Conservation (phyloP, 2,329 filamentous ascomycete genomes). For the Calonectria pseudoreteaudii region DNA sequence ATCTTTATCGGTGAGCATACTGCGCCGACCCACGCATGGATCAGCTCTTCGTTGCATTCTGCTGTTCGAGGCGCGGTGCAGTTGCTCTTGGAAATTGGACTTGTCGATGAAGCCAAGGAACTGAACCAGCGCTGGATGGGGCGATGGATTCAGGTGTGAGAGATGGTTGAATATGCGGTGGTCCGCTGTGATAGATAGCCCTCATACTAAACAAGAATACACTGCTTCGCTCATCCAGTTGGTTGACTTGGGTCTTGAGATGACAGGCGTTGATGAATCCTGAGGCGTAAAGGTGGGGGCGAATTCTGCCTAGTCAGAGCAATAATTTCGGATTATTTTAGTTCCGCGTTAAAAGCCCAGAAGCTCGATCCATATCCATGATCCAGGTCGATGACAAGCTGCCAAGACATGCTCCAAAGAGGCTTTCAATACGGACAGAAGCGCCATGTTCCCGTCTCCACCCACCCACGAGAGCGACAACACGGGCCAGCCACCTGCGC, state of each 20-base stretch:
- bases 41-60: background rate
- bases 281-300: background rate
- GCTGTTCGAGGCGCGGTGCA: background rate
- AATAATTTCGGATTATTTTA: background rate
- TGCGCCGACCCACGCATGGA: background rate
- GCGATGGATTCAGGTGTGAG: background rate
- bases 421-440: background rate
- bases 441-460: background rate
- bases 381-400: background rate
- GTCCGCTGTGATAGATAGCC: background rate
- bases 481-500: background rate
- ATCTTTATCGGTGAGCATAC: background rate
- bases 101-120: background rate
- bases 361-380: too few species aligned
- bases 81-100: background rate
- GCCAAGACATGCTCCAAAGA: background rate
- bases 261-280: background rate
- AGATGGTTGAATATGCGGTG: background rate
- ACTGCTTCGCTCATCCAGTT: background rate
- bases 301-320: background rate
- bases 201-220: background rate
- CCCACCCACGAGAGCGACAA: background rate
- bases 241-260: too few species aligned
- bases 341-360: background rate
- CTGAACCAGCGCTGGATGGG: conserved; percentile 4